Evolutionary conservation across 352 stramenopile species (phyloP), one percentile per base, ranked within the genome.

Genomic region (Phytophthora syringae): DNA sequence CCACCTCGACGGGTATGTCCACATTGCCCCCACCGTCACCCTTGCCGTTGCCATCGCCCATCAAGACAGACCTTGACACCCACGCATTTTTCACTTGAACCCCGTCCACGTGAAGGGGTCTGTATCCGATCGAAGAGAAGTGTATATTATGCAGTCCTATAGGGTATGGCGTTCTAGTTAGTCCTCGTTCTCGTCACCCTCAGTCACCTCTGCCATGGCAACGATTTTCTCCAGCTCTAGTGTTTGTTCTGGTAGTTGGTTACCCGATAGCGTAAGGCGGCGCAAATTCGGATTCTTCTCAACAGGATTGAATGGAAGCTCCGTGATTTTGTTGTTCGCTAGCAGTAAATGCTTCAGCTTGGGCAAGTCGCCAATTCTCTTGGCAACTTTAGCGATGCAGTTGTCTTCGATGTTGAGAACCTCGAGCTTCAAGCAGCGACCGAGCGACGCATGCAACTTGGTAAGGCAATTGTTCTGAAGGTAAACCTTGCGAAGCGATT

Each of bases 331-430:
- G 71, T 97, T 97, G 70, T 95, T 90, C 5, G 88, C 89, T 3
- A 97, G 76, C 15, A 97, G 64, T 37, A 97, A 52, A 56, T 95
- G 84, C 66, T 84, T 85, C 27, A 97, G 77, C 57, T 81, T 85
- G 7, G 86, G 89, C 16, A 97, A 45, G 3, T 89, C 79, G 13
- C 82, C 88, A 24, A 96, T 97, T 27, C 84, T 79, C 61, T 96
- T 95, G 2, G 86, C 86, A 24, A 97, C 85, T 77, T 93, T 94
- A 5, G 50, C 75, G 25, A 97, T 73, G n/a, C 53, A 60, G 44
- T 97, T 96, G 60, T 96, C 76, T 57, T 96, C 89, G 2, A 88
- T 72, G 53, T 96, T 97, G 56, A 96, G 77, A 13, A 96, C 65
- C 25, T 97, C 89, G 6, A 96, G 70, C 63, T 89, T 82, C 30